Evolutionary conservation across 495 filamentous ascomycete species (phyloP).

Genomic region (Penicillium roqueforti): DNA sequence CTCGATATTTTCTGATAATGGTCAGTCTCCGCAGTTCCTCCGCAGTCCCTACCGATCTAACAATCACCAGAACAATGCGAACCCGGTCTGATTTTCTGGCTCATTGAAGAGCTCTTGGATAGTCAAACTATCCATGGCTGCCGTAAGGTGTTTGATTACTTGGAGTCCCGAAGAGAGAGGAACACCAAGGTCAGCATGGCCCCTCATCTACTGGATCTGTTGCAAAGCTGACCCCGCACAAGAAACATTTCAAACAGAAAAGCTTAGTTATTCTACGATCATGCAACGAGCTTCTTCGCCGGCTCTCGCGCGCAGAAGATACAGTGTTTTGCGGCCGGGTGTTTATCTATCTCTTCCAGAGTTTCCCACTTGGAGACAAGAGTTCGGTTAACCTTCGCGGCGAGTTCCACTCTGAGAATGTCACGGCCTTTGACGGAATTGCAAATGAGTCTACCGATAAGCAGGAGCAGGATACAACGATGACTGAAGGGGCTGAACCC

Average conservation of each 20-base stretch:
- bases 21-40: constrained; percentile 33
- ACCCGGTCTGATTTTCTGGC: constrained; percentile 75
- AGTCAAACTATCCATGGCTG: constrained; percentile 91
- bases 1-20: constrained; percentile 75
- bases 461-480: constrained; percentile 54
- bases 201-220: background rate
- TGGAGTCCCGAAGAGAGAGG: constrained; percentile 85
- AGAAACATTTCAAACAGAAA: constrained; percentile 80
- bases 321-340: constrained; percentile 95
- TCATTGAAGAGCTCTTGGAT: constrained; percentile 93
- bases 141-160: constrained; percentile 83
- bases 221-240: constrained; percentile 13
- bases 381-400: constrained; percentile 95
- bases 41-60: constrained; percentile 14
- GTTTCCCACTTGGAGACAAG: constrained; percentile 90
- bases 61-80: constrained; percentile 67
- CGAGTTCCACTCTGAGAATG: constrained; percentile 94
- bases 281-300: constrained; percentile 90
- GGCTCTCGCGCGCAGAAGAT: constrained; percentile 90
- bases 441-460: constrained; percentile 18
- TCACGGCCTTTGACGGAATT: constrained; percentile 74
- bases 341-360: constrained; percentile 97
- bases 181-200: constrained; percentile 59
- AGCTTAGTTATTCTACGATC: constrained; percentile 80
- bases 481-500: constrained; percentile 54